phyloP scores from a whole-genome alignment of 305 asterid genomes.

The Fraxinus latifolia region DNA sequence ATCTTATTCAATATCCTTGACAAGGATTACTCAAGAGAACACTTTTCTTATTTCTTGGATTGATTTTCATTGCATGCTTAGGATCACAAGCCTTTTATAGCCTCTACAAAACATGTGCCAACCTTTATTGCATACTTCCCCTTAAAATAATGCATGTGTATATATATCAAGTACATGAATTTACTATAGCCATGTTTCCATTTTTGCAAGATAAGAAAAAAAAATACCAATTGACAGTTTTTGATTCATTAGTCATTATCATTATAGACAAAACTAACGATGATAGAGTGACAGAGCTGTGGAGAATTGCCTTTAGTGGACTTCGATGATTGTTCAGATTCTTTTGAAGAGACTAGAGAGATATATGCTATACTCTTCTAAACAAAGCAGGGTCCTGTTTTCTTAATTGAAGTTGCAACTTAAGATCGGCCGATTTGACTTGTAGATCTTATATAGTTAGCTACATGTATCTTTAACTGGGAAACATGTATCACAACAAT shows the following conservation, averaged over 20 bases:
- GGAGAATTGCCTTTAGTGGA: background rate
- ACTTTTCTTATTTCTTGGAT: background rate
- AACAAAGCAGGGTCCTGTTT: background rate
- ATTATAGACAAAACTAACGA: background rate
- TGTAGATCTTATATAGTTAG: background rate
- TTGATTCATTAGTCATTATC: background rate
- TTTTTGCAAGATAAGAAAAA: background rate
- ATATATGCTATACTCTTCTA: no score
- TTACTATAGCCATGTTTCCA: background rate
- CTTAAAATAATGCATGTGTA: background rate
- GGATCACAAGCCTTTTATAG: background rate
- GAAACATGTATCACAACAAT: background rate
- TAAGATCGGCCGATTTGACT: background rate
- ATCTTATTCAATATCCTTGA: no score
- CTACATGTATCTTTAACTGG: background rate
- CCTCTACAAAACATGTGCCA: background rate
- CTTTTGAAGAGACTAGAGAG: background rate
- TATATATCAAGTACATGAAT: background rate
- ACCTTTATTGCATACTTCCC: background rate
- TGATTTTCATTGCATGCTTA: background rate
- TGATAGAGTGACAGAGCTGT: background rate
- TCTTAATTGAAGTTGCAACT: background rate
- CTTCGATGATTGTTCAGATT: background rate
- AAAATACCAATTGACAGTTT: background rate
- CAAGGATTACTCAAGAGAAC: background rate